Conservation (phyloP, 2,329 filamentous ascomycete species). For the Cercospora beticola region DNA sequence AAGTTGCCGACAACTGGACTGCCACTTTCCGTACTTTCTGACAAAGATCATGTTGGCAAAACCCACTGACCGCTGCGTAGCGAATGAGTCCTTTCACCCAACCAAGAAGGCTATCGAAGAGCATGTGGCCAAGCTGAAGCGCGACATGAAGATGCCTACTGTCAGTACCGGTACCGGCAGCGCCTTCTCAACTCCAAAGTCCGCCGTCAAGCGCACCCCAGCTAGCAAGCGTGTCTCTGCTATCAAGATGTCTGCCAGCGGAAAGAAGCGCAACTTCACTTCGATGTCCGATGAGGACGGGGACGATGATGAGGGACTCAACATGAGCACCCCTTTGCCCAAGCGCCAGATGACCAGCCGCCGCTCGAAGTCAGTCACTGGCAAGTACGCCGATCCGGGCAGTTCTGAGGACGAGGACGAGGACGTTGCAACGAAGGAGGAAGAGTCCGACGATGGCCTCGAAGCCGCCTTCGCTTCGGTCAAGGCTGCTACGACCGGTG, state of each 20-base stretch:
- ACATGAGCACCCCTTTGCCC: slow-evolving; percentile 7
- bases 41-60: no score
- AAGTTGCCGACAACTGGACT: slow-evolving; percentile 20
- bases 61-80: slow-evolving; percentile 17
- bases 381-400: neutral
- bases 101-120: slow-evolving; percentile 27
- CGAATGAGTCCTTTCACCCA: slow-evolving; percentile 18
- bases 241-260: slow-evolving; percentile 19
- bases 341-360: slow-evolving; percentile 24
- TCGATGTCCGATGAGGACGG: slow-evolving; percentile 32
- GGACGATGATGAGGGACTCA: slow-evolving; percentile 25
- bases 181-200: slow-evolving; percentile 9
- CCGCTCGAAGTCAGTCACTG: slow-evolving; percentile 11
- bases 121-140: slow-evolving; percentile 21
- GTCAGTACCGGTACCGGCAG: neutral
- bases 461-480: slow-evolving; percentile 3
- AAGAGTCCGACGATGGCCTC: slow-evolving; percentile 9
- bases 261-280: slow-evolving; percentile 17
- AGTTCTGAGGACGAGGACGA: slow-evolving; percentile 3
- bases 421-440: neutral
- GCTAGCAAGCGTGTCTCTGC: slow-evolving; percentile 12
- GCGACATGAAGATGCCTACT: neutral
- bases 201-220: slow-evolving; percentile 7
- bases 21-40: slow-evolving; percentile 25
- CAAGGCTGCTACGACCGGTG: neutral